Evolutionary conservation across 768 basidiomycete genomes (phyloP).

Genomic region (Mycena rebaudengoi): DNA sequence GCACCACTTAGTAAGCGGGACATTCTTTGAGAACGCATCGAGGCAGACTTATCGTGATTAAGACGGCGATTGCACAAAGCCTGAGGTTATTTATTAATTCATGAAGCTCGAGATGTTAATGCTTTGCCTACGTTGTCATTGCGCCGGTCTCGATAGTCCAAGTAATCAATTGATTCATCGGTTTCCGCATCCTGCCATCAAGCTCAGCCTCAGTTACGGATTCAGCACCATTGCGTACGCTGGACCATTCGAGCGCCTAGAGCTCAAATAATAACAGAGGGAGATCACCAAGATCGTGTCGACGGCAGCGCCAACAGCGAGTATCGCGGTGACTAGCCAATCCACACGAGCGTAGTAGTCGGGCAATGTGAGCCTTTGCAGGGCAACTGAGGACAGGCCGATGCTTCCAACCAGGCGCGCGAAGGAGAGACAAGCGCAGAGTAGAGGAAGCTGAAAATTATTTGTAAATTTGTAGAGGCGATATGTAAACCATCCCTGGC

Average conservation of each 20-base stretch:
- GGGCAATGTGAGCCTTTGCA: neutral
- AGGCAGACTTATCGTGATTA: neutral
- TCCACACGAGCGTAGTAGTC: neutral
- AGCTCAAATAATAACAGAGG: slow-evolving; percentile 10
- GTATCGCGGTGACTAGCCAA: slow-evolving; percentile 2
- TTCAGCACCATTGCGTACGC: too few species aligned
- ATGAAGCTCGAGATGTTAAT: too few species aligned
- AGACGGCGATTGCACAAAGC: neutral
- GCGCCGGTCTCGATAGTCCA: neutral
- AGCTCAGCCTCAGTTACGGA: neutral
- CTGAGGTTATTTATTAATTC: neutral
- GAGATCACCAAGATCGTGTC: neutral
- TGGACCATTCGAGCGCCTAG: too few species aligned
- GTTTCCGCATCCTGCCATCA: neutral
- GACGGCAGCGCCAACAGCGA: neutral
- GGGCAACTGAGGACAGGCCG: neutral
- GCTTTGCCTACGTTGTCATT: neutral
- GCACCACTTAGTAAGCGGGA: too few species aligned
- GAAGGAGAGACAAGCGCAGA: neutral
- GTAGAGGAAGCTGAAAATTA: neutral
- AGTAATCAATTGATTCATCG: neutral
- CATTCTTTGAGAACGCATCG: too few species aligned
- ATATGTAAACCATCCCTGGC: slow-evolving; percentile 18
- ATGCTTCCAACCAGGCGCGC: neutral
- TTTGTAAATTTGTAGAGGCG: slow-evolving; percentile 5